Evolutionary conservation across 257 asterid species (phyloP).

Genomic region (Solanum medicagineum): DNA sequence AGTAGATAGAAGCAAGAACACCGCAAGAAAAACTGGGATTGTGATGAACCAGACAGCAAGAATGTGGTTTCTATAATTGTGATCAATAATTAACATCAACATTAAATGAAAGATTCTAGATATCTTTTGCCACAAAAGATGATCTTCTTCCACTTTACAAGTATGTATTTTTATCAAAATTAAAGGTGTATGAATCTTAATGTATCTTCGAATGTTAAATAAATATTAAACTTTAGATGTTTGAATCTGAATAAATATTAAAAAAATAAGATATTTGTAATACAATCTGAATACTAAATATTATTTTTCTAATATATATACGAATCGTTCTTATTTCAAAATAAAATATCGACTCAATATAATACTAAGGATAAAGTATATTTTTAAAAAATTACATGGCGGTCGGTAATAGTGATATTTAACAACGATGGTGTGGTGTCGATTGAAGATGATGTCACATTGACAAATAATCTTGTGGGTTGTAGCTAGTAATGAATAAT

Average conservation of each 20-base stretch:
- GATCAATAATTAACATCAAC: neutral
- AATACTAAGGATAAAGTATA: neutral
- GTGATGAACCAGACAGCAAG: neutral
- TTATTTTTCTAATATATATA: neutral
- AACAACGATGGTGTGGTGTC: neutral
- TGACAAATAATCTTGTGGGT: neutral
- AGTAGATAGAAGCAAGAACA: neutral
- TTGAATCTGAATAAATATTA: neutral
- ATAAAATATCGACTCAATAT: neutral
- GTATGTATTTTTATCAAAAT: neutral
- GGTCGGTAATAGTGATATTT: neutral
- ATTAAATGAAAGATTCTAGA: neutral
- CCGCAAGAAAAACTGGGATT: neutral
- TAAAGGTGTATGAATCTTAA: neutral
- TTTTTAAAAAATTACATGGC: neutral
- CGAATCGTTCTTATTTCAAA: neutral
- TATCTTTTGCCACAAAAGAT: neutral
- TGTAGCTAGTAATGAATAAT: too few species aligned
- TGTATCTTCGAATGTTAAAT: neutral
- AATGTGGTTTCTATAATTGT: neutral
- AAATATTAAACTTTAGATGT: too few species aligned
- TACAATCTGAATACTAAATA: neutral
- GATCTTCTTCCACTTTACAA: neutral
- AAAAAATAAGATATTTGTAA: neutral
- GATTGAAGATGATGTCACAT: neutral